Conservation (phyloP, 2,329 filamentous ascomycete species). For the Leptographium wingfieldii region DNA sequence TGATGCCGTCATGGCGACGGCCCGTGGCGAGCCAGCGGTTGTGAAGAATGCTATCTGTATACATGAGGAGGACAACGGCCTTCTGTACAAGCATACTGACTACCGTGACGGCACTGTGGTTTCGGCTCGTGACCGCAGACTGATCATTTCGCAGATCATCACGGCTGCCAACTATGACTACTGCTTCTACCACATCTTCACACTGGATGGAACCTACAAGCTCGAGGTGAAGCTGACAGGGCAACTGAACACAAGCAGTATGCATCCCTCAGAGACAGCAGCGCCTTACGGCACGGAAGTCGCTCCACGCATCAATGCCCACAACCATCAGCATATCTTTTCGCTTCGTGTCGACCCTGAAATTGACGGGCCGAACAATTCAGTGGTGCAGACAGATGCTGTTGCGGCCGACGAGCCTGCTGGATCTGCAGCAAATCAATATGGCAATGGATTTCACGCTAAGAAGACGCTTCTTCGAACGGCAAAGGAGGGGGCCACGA, state of each 20-base stretch:
- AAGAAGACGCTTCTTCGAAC: conserved; percentile 71
- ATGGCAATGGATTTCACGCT: conserved; percentile 83
- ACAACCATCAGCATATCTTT: conserved; percentile 95
- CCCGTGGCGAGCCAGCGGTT: conserved; percentile 56
- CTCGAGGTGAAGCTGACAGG: conserved; percentile 86
- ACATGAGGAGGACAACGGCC: conserved; percentile 84
- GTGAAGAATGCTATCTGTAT: conserved; percentile 94
- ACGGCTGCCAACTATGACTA: conserved; percentile 96
- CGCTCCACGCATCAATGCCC: conserved; percentile 80
- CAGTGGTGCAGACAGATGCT: conserved; percentile 73
- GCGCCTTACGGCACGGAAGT: conserved; percentile 86
- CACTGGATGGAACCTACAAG: conserved; percentile 80
- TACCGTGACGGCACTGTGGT: conserved; percentile 81
- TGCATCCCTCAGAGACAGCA: conserved; percentile 68
- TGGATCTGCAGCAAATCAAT: conserved; percentile 69
- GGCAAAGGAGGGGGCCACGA: conserved; percentile 54
- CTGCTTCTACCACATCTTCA: conserved; percentile 18
- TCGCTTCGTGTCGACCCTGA: conserved; percentile 80
- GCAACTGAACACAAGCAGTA: conserved; percentile 81
- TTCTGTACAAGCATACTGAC: conserved; percentile 88
- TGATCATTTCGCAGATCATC: conserved; percentile 83
- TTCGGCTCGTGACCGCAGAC: conserved; percentile 72
- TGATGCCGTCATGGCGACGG: conserved; percentile 72
- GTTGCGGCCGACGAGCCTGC: conserved; percentile 58
- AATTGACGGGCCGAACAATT: conserved; percentile 65